A percentile compares a stretch with the other conserved stretches of the same genome.
These are phyloP conservation scores for Dendrostoma leiphaemia DNA, from an alignment of 2,329 filamentous ascomycete genomes.

Conservation along the genomic window DNA sequence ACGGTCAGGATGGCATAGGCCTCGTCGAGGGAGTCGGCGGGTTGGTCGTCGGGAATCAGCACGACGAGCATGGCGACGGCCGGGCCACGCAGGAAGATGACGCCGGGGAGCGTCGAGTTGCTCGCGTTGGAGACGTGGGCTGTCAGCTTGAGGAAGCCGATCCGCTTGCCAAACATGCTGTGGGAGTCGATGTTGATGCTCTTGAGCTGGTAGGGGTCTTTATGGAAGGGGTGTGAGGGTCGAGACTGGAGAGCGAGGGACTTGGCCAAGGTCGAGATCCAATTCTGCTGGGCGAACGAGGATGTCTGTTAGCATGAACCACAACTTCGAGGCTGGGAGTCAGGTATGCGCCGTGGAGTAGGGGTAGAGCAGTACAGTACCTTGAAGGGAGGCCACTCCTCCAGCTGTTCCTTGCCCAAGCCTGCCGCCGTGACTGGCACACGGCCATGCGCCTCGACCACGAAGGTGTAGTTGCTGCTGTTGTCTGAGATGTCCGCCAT, in stretches of 20 bases:
- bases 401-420: slow-evolving; percentile 43
- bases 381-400: slow-evolving; percentile 49
- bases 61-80: slow-evolving; percentile 60
- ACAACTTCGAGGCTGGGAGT: background rate
- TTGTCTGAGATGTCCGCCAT: background rate
- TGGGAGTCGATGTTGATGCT: slow-evolving; percentile 51
- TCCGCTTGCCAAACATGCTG: slow-evolving; percentile 42
- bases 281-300: slow-evolving; percentile 38
- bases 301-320: slow-evolving; percentile 6
- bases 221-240: slow-evolving; percentile 49
- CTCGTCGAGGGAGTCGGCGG: slow-evolving; percentile 35
- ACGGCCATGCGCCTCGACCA: slow-evolving; percentile 31
- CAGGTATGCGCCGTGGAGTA: background rate
- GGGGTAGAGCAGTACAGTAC: slow-evolving; percentile 29
- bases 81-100: slow-evolving; percentile 57
- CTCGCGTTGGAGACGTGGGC: slow-evolving; percentile 46
- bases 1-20: slow-evolving; percentile 58
- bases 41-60: slow-evolving; percentile 49
- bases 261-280: slow-evolving; percentile 44
- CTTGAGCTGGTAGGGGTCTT: slow-evolving; percentile 50
- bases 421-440: slow-evolving; percentile 44
- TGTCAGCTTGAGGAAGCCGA: slow-evolving; percentile 58
- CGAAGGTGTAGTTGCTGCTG: slow-evolving; percentile 30
- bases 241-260: slow-evolving; percentile 45
- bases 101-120: slow-evolving; percentile 50